phyloP scores from a whole-genome alignment of 2,329 filamentous ascomycete species.

The Xylariaceae sp. region DNA sequence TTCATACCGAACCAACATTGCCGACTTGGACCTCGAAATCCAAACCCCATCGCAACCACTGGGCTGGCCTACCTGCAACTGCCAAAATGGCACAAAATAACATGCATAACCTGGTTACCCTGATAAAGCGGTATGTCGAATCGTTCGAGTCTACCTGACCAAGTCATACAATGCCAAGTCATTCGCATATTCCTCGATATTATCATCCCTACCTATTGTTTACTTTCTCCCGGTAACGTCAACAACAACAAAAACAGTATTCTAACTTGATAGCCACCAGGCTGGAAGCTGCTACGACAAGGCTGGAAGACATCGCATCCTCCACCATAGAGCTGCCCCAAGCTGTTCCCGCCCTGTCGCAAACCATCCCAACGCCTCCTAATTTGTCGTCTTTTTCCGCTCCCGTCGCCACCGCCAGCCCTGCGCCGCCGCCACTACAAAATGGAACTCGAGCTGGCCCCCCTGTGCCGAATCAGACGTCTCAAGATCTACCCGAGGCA shows the following conservation, averaged over 20 bases:
- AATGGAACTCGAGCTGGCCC: slow-evolving; percentile 33
- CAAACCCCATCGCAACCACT: not conserved
- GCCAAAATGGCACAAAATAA: slow-evolving; percentile 71
- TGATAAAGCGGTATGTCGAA: slow-evolving; percentile 88
- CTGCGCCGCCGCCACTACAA: slow-evolving; percentile 51
- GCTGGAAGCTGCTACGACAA: slow-evolving; percentile 94
- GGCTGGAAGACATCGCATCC: slow-evolving; percentile 93
- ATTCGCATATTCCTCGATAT: not conserved
- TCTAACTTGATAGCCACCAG: slow-evolving; percentile 66
- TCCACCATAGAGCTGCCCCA: slow-evolving; percentile 65
- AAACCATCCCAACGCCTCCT: slow-evolving; percentile 42
- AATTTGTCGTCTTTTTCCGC: too few species aligned
- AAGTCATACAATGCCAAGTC: slow-evolving; percentile 1
- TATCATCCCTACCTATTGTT: slow-evolving; percentile 24
- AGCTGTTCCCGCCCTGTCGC: slow-evolving; percentile 50
- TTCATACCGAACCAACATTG: not conserved
- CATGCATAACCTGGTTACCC: slow-evolving; percentile 95
- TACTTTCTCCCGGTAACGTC: slow-evolving; percentile 16
- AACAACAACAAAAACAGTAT: slow-evolving; percentile 28
- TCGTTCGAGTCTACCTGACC: slow-evolving; percentile 8
- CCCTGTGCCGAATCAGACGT: slow-evolving; percentile 40
- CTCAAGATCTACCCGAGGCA: slow-evolving; percentile 69
- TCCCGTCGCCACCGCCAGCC: slow-evolving; percentile 37
- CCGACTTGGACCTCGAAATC: not conserved
- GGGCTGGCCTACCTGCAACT: slow-evolving; percentile 17